Base-by-base conservation (phyloP, 208 protist species). In the Wallacemonas sp. region DNA sequence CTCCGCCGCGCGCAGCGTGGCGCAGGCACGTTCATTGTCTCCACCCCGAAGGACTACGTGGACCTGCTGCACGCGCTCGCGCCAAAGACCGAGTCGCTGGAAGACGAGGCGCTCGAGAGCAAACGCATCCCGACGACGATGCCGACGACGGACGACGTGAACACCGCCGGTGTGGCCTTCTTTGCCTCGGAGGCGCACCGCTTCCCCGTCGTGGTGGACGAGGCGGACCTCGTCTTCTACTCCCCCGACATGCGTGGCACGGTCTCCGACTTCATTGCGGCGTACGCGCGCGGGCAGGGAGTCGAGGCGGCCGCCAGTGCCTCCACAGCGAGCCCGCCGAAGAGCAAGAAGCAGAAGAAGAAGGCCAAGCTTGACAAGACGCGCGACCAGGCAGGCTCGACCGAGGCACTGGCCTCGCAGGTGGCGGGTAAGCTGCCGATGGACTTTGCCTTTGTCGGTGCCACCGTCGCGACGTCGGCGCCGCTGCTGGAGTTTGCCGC, bases 141-240 rank as follows among this genome's bases (percentile, higher is more conserved):
- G 4, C 28, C 48, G 5, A 50, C 46, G 4, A 59, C 44, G 4
- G 3, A 4, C 0, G 42, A 67, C 20, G 48, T 57, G 29, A 67
- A 38, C 7, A 12, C 12, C 3, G n/a, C 52, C 7, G 52, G 50
- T 28, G 61, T 70, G 41, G 4, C 16, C 31, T 62, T 76, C 26
- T 64, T 61, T 16, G 28, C 32, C 28, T 64, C 46, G 23, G 52
- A 75, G 25, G 61, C 2, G 2, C 63, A 80, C 18, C 86, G 75
- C 26, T 96, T 97, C 57, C 33, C 84, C 1, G 57, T 97, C 16
- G 82, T 95, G 23, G 76, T 95, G 12, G 92, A 97, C 65, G 92
- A 97, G 73, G 90, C 89, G 10, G 92, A 97, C 54, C 44, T 96
- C 26, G 66, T 95, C 1, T 86, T 96, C 66, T 78, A 92, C 49